These are phyloP conservation scores for Scleroderma bovista DNA, from an alignment of 768 basidiomycete genomes.

Conservation along the genomic window DNA sequence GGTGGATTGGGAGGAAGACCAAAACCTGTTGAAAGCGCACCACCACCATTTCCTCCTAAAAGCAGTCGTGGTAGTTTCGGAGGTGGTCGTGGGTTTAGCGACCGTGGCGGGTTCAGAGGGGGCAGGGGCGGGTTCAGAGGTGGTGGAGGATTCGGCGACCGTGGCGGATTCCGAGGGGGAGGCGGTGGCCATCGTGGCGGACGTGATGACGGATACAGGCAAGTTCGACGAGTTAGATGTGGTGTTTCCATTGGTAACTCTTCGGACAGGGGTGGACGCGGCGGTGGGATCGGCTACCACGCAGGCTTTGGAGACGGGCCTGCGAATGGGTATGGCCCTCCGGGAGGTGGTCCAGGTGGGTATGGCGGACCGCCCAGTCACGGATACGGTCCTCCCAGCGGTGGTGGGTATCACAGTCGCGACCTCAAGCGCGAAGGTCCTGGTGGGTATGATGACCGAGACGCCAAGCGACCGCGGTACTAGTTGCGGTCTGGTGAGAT, in stretches of 20 bases:
- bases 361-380: constrained; percentile 37
- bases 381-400: constrained; percentile 38
- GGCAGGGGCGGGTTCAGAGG: constrained; percentile 36
- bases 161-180: constrained; percentile 40
- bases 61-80: constrained; percentile 38
- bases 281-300: constrained; percentile 69
- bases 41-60: constrained; percentile 25
- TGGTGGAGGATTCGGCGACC: constrained; percentile 38
- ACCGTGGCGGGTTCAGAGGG: constrained; percentile 35
- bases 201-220: constrained; percentile 50
- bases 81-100: constrained; percentile 39
- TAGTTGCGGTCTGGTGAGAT: constrained; percentile 42
- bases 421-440: constrained; percentile 74
- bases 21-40: constrained; percentile 57
- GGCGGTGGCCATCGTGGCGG: constrained; percentile 34
- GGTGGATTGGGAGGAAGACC: constrained; percentile 99
- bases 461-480: constrained; percentile 76
- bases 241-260: constrained; percentile 11
- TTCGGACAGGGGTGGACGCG: constrained; percentile 50
- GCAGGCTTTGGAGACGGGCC: constrained; percentile 50
- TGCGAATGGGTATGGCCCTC: constrained; percentile 51
- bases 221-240: constrained; percentile 4
- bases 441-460: constrained; percentile 78
- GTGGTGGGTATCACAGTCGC: constrained; percentile 49
- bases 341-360: constrained; percentile 37